These are phyloP conservation scores for Phylloporus rhodoxanthus DNA, from an alignment of 768 basidiomycete species.

Conservation along the genomic window DNA sequence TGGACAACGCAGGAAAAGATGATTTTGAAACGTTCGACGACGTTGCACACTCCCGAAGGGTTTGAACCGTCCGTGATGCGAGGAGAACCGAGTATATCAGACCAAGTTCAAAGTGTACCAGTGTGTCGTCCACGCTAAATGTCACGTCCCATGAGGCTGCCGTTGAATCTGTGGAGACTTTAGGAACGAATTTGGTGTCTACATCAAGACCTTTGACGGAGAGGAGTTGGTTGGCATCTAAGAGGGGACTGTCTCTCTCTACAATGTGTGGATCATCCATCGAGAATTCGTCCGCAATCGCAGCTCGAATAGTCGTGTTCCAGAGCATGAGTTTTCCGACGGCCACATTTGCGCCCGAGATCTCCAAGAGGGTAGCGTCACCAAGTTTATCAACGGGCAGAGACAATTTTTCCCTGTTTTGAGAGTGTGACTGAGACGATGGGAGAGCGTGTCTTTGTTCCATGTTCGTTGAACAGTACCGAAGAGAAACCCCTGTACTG, in stretches of 20 bases:
- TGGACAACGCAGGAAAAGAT: constrained; percentile 12
- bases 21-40: constrained; percentile 15
- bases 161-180: constrained; percentile 1
- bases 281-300: constrained; percentile 60
- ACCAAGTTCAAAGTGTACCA: constrained; percentile 51
- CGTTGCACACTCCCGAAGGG: constrained; percentile 28
- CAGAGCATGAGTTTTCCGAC: constrained; percentile 42
- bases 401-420: constrained; percentile 48
- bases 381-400: constrained; percentile 47
- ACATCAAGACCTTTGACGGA: constrained; percentile 32
- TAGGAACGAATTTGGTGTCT: constrained; percentile 23
- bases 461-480: constrained; percentile 46
- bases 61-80: constrained; percentile 47
- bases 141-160: constrained; percentile 36
- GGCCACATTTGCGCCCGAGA: constrained; percentile 34
- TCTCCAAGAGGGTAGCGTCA: constrained; percentile 41
- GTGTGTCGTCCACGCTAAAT: constrained; percentile 47
- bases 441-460: constrained; percentile 16
- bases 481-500: constrained; percentile 46
- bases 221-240: constrained; percentile 40
- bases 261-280: constrained; percentile 59
- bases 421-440: constrained; percentile 30
- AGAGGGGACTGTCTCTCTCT: constrained; percentile 45
- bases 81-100: constrained; percentile 68
- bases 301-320: constrained; percentile 51